Evolutionary conservation across 2,329 filamentous ascomycete genomes (phyloP).

Genomic region (Cryphonectria naterciae): DNA sequence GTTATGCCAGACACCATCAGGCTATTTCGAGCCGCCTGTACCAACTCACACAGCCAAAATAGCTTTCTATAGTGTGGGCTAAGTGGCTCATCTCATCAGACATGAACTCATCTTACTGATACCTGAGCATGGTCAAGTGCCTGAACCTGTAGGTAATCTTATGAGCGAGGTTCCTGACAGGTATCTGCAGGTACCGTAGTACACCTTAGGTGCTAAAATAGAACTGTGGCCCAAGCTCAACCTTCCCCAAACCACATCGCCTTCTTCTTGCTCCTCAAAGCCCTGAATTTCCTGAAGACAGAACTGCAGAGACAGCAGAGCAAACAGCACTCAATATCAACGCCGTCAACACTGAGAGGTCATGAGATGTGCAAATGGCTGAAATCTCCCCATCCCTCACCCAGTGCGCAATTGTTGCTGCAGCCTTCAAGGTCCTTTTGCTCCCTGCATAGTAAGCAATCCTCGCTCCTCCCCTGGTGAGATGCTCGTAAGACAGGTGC

Average conservation of each 20-base stretch:
- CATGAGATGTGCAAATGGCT: slow-evolving; percentile 60
- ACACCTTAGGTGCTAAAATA: slow-evolving; percentile 11
- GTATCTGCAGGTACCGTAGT: slow-evolving; percentile 3
- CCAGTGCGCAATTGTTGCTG: slow-evolving; percentile 84
- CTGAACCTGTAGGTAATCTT: not conserved
- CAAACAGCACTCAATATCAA: slow-evolving; percentile 5
- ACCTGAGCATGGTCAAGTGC: not conserved
- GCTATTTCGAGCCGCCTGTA: not conserved
- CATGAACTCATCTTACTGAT: not conserved
- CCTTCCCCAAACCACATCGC: slow-evolving; percentile 22
- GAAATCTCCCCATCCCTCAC: slow-evolving; percentile 84
- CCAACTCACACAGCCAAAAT: not conserved
- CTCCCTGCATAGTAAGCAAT: slow-evolving; percentile 88
- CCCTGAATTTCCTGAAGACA: slow-evolving; percentile 8
- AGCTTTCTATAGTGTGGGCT: not conserved
- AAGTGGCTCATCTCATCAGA: not conserved
- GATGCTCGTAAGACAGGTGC: not conserved
- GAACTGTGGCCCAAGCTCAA: slow-evolving; percentile 23
- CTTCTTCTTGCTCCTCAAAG: slow-evolving; percentile 1
- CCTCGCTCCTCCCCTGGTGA: not conserved
- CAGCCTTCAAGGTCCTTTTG: slow-evolving; percentile 87
- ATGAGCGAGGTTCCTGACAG: not conserved
- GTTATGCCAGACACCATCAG: not conserved
- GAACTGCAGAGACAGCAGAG: not conserved
- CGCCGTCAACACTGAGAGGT: slow-evolving; percentile 1